Evolutionary conservation across 2,329 filamentous ascomycete genomes (phyloP), one percentile per base, ranked within the genome.

Genomic region (Aspergillus sp.): DNA sequence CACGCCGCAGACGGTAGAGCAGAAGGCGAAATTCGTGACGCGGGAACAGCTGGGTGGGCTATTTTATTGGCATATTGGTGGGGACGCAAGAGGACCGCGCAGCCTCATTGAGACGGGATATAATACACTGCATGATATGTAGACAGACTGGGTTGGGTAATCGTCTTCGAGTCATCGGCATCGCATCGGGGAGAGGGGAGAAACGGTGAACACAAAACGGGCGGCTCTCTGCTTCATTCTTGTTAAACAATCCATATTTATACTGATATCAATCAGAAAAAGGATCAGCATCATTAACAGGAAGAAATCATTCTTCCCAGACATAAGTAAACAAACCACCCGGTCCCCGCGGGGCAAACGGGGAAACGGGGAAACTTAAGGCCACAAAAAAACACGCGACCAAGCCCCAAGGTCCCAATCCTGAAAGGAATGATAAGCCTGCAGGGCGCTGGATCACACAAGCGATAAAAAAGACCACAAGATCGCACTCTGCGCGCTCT

Each of bases 51-150:
- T 95, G 19, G 91, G 88, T 30, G 91, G 91, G 0, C 77, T 95
- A 8, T 94, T 93, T 74, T 95, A 93, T 76, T 93, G 90, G 89
- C 88, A 89, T 57, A 90, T 88, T n/a, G 89, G 89, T 15, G 87
- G 85, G 3, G 91, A 95, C 78, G 84, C 85, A 7, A 74, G 77
- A n/a, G 84, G 81, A 2, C 67, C 74, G 8, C 78, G 83, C 66
- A 90, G 87, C 70, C 70, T 91, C 63, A 84, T 90, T 25, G 82
- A 82, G 57, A 84, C 86, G 34, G 87, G 87, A 4, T 87, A 84
- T 69, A 78, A 84, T 60, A 83, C 82, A 2, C 72, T 89, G 63
- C 80, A 82, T 68, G 76, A 79, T 30, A 74, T 79, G 71, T 77
- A 66, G 22, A 48, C 11, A n/a, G 9, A n/a, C 2, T 1, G 4